phyloP scores from a whole-genome alignment of 208 protist species.

The Leishmania braziliensis region DNA sequence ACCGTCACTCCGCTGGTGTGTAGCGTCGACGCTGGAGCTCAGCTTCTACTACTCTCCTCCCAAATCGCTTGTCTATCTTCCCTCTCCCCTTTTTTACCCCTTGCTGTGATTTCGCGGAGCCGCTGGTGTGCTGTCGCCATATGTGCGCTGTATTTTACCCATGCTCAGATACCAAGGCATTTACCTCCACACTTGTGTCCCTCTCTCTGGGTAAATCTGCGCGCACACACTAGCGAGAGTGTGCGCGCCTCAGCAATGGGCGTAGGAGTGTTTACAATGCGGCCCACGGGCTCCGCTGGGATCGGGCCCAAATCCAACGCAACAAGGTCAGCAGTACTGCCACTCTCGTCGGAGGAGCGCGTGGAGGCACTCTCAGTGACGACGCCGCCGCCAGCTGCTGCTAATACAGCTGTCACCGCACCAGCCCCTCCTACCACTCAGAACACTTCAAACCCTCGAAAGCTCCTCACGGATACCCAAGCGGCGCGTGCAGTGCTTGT shows the following conservation, averaged over 20 bases:
- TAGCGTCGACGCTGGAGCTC: neutral
- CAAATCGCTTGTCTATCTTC: neutral
- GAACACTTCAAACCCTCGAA: conserved; percentile 26
- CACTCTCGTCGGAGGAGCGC: conserved; percentile 13
- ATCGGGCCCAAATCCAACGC: neutral
- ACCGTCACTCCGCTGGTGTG: neutral
- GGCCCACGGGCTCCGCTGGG: neutral
- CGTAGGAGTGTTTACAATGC: neutral
- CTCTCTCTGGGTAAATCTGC: neutral
- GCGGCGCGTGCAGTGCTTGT: neutral
- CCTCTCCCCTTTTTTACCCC: neutral
- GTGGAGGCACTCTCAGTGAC: conserved; percentile 1
- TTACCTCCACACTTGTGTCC: neutral
- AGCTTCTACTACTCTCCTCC: neutral
- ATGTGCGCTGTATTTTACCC: neutral
- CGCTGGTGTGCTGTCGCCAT: neutral
- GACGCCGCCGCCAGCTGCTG: neutral
- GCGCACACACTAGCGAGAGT: neutral
- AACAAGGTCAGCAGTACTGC: neutral
- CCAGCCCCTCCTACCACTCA: conserved; percentile 21
- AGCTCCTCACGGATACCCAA: conserved; percentile 16
- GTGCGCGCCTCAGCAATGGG: conserved; percentile 6
- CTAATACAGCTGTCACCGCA: neutral
- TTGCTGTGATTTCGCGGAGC: neutral
- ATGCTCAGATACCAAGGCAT: neutral